Conservation (phyloP, 2,329 filamentous ascomycete species). For the Bipolaris zeicola region DNA sequence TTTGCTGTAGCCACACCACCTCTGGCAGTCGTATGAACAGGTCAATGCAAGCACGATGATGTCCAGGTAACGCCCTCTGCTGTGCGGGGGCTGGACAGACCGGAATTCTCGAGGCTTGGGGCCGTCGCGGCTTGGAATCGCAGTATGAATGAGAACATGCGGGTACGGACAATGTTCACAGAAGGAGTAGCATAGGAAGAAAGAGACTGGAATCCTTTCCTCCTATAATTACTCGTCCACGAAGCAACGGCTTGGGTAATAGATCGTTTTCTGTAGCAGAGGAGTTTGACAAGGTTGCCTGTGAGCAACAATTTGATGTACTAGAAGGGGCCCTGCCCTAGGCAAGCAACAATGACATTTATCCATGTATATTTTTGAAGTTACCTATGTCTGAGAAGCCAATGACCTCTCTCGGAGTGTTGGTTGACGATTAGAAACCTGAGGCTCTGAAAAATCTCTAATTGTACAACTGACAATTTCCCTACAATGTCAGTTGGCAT, state of each 20-base stretch:
- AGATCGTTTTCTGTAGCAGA: conserved; percentile 20
- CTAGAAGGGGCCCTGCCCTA: conserved; percentile 4
- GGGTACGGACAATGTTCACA: conserved; percentile 25
- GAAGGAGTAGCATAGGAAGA: conserved; percentile 24
- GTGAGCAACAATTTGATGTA: conserved; percentile 16
- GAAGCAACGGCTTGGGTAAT: conserved; percentile 23
- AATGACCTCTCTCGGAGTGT: too few relatives aligned
- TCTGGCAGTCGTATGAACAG: conserved; percentile 40
- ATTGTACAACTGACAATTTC: neutral
- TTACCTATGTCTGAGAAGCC: too few relatives aligned
- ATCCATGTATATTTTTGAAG: neutral
- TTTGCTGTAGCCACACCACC: conserved; percentile 18
- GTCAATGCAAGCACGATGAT: conserved; percentile 13
- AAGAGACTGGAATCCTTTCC: conserved; percentile 33
- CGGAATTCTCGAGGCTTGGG: conserved; percentile 25
- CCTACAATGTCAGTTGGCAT: neutral
- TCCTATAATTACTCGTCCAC: conserved; percentile 31
- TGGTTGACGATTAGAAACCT: neutral
- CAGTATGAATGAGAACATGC: conserved; percentile 28
- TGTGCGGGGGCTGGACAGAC: conserved; percentile 11
- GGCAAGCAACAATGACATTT: conserved; percentile 10
- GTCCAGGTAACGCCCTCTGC: conserved; percentile 14
- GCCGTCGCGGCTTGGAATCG: conserved; percentile 40
- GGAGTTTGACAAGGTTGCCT: conserved; percentile 18
- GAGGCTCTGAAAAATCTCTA: too few relatives aligned